These are phyloP conservation scores for Crithidia sp. DNA, from an alignment of 208 protist species.

Conservation along the genomic window DNA sequence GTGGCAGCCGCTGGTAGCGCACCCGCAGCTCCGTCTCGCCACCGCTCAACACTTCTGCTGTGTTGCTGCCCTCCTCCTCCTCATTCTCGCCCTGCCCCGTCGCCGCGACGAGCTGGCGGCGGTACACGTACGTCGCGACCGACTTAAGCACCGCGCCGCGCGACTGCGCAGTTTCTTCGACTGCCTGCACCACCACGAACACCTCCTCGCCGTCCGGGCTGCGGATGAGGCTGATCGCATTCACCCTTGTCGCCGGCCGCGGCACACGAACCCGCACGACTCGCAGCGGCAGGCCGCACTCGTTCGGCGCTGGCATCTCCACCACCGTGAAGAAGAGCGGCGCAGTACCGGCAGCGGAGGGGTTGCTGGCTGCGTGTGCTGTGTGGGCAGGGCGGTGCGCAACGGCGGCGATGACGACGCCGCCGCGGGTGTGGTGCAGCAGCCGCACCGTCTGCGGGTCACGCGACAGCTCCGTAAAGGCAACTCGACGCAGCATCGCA, in stretches of 20 bases:
- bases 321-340: constrained; percentile 40
- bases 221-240: constrained; percentile 32
- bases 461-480: constrained; percentile 30
- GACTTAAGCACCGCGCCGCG: neutral
- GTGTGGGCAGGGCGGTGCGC: constrained; percentile 2
- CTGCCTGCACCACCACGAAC: constrained; percentile 55
- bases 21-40: constrained; percentile 5
- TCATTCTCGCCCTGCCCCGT: neutral
- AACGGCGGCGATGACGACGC: constrained; percentile 42
- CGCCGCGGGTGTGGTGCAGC: constrained; percentile 38
- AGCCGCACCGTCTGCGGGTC: constrained; percentile 31
- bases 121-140: constrained; percentile 44
- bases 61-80: constrained; percentile 4
- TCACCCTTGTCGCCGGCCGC: constrained; percentile 16
- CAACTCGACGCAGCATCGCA: constrained; percentile 40
- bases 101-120: constrained; percentile 27
- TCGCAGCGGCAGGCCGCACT: constrained; percentile 25
- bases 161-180: neutral
- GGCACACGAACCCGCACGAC: constrained; percentile 44
- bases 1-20: constrained; percentile 57
- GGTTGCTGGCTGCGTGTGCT: neutral
- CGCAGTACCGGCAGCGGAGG: neutral
- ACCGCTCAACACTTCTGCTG: neutral
- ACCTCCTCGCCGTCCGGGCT: constrained; percentile 48
- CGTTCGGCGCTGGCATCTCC: constrained; percentile 43